A percentile compares a stretch with the other conserved stretches of the same genome.
phyloP scores from a whole-genome alignment of 495 filamentous ascomycete species.

The Rhypophila decipiens region DNA sequence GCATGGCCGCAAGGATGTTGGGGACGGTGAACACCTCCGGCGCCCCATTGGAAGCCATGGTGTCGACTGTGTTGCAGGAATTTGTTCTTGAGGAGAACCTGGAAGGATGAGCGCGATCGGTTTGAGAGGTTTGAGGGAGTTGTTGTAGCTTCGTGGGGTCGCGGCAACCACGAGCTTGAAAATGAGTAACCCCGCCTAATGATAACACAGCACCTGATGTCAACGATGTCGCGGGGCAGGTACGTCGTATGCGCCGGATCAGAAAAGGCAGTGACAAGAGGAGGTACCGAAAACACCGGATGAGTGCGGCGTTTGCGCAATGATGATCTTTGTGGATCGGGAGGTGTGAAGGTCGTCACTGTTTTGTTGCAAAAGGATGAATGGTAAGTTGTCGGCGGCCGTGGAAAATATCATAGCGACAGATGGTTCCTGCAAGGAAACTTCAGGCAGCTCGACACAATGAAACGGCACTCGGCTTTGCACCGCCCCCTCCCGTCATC shows the following conservation, averaged over 20 bases:
- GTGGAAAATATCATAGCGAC: not conserved
- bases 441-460: not conserved
- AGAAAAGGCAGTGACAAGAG: not conserved
- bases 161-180: conserved; percentile 36
- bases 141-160: conserved; percentile 26
- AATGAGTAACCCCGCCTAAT: not conserved
- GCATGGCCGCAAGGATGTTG: conserved; percentile 73
- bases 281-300: no score
- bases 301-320: not conserved
- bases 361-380: not conserved
- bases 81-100: no score
- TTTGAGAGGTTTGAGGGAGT: conserved; percentile 19
- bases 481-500: not conserved
- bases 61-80: conserved; percentile 11
- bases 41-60: conserved; percentile 64
- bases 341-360: no score
- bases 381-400: not conserved
- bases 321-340: no score
- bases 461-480: not conserved
- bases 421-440: not conserved
- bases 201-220: not conserved
- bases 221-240: conserved; percentile 43
- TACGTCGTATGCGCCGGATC: conserved; percentile 58
- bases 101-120: no score
- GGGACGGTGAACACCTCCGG: conserved; percentile 67